A percentile compares a stretch with the other conserved stretches of the same genome.
Conservation (phyloP, 257 asterid genomes). For the Schizonepeta tenuifolia region DNA sequence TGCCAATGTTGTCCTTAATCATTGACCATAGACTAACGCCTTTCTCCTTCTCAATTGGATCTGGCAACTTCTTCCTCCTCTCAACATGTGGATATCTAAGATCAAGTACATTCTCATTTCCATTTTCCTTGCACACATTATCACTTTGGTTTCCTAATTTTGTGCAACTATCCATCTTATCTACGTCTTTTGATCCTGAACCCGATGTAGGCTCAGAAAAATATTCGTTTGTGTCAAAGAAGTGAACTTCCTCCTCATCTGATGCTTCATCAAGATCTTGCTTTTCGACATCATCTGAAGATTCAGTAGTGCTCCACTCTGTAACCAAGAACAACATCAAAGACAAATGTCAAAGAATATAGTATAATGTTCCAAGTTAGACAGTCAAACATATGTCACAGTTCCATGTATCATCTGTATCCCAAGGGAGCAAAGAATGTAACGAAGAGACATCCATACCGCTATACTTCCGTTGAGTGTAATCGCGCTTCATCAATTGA, state of each 20-base stretch:
- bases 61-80: slow-evolving; percentile 85
- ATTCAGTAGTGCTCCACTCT: slow-evolving; percentile 98
- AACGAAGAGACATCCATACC: slow-evolving; percentile 50
- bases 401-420: background rate
- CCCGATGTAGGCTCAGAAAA: slow-evolving; percentile 52
- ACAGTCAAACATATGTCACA: background rate
- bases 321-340: slow-evolving; percentile 32
- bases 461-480: slow-evolving; percentile 61
- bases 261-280: slow-evolving; percentile 88
- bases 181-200: slow-evolving; percentile 43
- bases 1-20: slow-evolving; percentile 96
- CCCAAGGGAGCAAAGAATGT: slow-evolving; percentile 7
- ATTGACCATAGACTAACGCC: slow-evolving; percentile 94
- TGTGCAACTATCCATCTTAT: slow-evolving; percentile 43
- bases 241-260: slow-evolving; percentile 79
- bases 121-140: slow-evolving; percentile 30
- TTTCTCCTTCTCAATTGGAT: slow-evolving; percentile 92
- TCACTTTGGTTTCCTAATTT: slow-evolving; percentile 37
- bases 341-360: background rate
- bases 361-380: background rate
- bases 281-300: slow-evolving; percentile 91
- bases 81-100: slow-evolving; percentile 45
- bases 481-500: slow-evolving; percentile 70
- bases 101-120: slow-evolving; percentile 25
- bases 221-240: slow-evolving; percentile 69